Evolutionary conservation across 495 filamentous ascomycete species (phyloP), one percentile per base, ranked within the genome.

Genomic region (Pyronema domesticum): DNA sequence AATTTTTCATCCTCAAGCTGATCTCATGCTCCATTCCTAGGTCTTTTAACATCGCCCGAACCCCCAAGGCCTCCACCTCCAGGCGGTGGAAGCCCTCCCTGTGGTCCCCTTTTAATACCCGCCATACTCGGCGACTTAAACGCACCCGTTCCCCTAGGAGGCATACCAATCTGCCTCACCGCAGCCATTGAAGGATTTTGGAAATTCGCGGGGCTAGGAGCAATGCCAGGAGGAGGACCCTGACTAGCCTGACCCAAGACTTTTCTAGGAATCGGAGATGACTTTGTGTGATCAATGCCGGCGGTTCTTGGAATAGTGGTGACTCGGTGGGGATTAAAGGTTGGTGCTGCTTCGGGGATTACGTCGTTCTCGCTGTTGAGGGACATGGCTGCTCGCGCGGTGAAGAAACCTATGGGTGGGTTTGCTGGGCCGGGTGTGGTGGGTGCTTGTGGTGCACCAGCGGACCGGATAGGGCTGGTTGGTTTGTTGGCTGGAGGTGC

Each of bases 281-380:
- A 66, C 33, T 62, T 66, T n/a, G 54, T 57, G 33, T 65, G 59
- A 46, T 66, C 63, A 19, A 65, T 63, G 14, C 63, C 63, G n/a
- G 55, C 49, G 14, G 63, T 63, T 17, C 63, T 52, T 40, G 63
- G 63, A 23, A 66, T 62, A 45, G 59, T 57, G 34, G 63, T 62
- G 56, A 57, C 56, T 11, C 55, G 60, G 33, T 62, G 59, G 3
- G 63, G 63, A 46, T 66, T 63, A 37, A 66, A 65, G 45, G 46
- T 53, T 23, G 54, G 52, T 0, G 63, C 51, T 48, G 57, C 55
- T 36, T 57, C 54, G 18, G 57, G 59, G 13, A 58, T 49, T 19
- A 60, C 45, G 19, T 63, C 62, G 19, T 58, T 46, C 10, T 63
- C 57, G n/a, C 54, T 44, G 17, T 62, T 55, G 15, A 56, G 46